Base-by-base conservation (phyloP, 129 eudicot species). In the Centrapalus pauciflorus region DNA sequence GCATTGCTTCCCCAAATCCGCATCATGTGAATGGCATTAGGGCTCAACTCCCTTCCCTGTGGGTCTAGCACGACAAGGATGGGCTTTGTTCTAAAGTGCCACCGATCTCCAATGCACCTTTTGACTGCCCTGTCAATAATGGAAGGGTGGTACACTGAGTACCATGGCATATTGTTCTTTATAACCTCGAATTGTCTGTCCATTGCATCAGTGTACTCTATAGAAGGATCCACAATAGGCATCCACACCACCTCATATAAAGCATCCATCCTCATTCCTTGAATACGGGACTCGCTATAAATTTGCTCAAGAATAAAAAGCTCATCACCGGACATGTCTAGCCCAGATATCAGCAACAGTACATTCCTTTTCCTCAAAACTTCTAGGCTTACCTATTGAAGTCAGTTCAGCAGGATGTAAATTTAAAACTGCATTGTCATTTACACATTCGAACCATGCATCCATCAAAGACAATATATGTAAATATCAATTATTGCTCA, bases 21-120 rank as follows among this genome's bases (percentile, higher is more conserved):
- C 87, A 85, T 82, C 92, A 85, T 85, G 68, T 85, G 92, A 20
- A 85, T 38, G 13, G 88, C 92, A 57, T 85, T 85, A 2, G 85
- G 83, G 73, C 88, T 79, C 69, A 85, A 54, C 61, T 79, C 85
- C 55, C 69, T 73, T 14, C 92, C 92, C 28, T 79, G 87, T 32
- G 81, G 85, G 76, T 82, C 88, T 72, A 85, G 60, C 65, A 85
- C 92, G 8, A 82, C 92, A 1, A 85, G 75, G 32, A 85, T 79
- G 19, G 87, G 92, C 66, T 70, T 85, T 67, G 67, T 77, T 77
- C 78, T 76, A 65, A 82, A 85, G 69, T 85, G 87, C 92, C 92
- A 85, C 60, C 79, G 64, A 50, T 82, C 85, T 27, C 77, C 78
- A 25, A 82, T 59, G 49, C 77, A 85, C 77, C 66, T 69, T 43